Conservation (phyloP, 2,329 filamentous ascomycete genomes). For the Claviceps fusiformis region DNA sequence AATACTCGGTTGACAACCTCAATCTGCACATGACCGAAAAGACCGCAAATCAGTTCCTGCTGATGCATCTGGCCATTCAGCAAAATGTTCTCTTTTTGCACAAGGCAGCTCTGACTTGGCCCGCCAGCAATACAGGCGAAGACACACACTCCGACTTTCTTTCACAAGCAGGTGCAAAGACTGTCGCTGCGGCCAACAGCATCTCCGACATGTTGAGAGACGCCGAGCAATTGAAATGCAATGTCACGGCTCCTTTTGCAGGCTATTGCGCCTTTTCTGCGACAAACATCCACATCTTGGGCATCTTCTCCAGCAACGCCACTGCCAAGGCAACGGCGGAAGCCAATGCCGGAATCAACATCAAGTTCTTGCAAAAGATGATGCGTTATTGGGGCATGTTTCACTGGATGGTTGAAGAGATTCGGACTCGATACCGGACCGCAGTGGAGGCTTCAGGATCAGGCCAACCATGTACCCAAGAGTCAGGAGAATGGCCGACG, state of each 20-base stretch:
- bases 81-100: conserved; percentile 87
- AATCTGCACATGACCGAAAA: conserved; percentile 72
- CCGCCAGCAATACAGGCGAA: conserved; percentile 47
- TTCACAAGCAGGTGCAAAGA: conserved; percentile 58
- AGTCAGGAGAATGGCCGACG: conserved; percentile 44
- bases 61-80: conserved; percentile 79
- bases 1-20: conserved; percentile 70
- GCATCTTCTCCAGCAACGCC: conserved; percentile 75
- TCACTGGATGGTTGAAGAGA: conserved; percentile 86
- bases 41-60: conserved; percentile 81
- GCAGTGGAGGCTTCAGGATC: conserved; percentile 70
- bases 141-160: conserved; percentile 70
- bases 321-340: conserved; percentile 66
- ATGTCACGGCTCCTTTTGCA: conserved; percentile 79
- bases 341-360: conserved; percentile 71
- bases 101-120: conserved; percentile 66
- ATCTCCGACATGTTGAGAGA: conserved; percentile 78
- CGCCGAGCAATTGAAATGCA: conserved; percentile 51
- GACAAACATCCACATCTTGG: conserved; percentile 86
- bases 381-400: conserved; percentile 99
- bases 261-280: conserved; percentile 92
- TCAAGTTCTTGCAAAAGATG: conserved; percentile 86
- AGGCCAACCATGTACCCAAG: conserved; percentile 39
- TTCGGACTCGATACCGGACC: conserved; percentile 75
- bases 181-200: conserved; percentile 70